Conservation (phyloP, 441 rosid species). For the Capsella rubella region DNA sequence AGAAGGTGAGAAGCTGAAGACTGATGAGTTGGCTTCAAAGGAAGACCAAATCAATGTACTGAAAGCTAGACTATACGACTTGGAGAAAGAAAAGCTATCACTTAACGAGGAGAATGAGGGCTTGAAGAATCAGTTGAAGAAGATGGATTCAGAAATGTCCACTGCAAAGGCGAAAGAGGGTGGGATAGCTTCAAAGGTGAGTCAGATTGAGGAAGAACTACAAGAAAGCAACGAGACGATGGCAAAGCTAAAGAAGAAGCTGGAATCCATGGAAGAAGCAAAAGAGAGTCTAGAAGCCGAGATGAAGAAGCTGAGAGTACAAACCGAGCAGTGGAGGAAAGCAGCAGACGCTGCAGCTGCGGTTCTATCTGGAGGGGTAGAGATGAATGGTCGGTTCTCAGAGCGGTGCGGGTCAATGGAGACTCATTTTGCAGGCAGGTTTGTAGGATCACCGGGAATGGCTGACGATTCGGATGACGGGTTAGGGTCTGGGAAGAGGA, state of each 20-base stretch:
- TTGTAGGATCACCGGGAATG: slow-evolving; percentile 66
- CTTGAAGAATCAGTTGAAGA: slow-evolving; percentile 61
- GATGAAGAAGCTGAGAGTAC: slow-evolving; percentile 78
- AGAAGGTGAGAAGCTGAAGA: slow-evolving; percentile 40
- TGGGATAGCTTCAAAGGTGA: slow-evolving; percentile 54
- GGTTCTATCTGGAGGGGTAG: slow-evolving; percentile 68
- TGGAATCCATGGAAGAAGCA: slow-evolving; percentile 62
- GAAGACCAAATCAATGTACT: slow-evolving; percentile 58
- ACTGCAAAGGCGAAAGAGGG: slow-evolving; percentile 55
- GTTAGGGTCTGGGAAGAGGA: slow-evolving; percentile 60
- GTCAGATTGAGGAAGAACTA: slow-evolving; percentile 58
- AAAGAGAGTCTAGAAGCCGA: slow-evolving; percentile 73
- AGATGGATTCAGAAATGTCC: slow-evolving; percentile 48
- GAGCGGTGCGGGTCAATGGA: slow-evolving; percentile 78
- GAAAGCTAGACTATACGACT: slow-evolving; percentile 62
- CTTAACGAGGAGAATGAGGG: slow-evolving; percentile 53
- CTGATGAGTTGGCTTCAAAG: slow-evolving; percentile 39
- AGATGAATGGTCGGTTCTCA: slow-evolving; percentile 57
- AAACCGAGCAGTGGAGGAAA: slow-evolving; percentile 92
- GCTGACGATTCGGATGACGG: slow-evolving; percentile 65
- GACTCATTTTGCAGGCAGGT: slow-evolving; percentile 61
- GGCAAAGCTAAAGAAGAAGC: slow-evolving; percentile 53
- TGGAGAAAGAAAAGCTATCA: slow-evolving; percentile 53
- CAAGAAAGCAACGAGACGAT: slow-evolving; percentile 53
- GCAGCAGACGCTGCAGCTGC: slow-evolving; percentile 94